These are phyloP conservation scores for Penicillium roqueforti DNA, from an alignment of 495 filamentous ascomycete species.

Conservation along the genomic window DNA sequence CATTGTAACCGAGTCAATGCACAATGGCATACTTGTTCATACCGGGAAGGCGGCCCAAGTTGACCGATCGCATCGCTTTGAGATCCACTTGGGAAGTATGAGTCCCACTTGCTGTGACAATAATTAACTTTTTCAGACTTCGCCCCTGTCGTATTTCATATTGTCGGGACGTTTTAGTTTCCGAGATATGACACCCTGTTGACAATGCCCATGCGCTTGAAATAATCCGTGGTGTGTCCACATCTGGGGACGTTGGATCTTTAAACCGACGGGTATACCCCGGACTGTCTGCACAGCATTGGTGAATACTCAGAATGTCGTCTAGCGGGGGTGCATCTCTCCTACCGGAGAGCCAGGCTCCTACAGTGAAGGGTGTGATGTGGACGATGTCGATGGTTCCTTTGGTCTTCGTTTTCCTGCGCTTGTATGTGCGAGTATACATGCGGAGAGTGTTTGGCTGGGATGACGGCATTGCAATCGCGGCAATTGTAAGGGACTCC, in stretches of 20 bases:
- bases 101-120: not conserved
- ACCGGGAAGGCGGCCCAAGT: not conserved
- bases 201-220: not conserved
- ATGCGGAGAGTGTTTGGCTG: conserved; percentile 26
- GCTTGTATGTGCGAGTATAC: conserved; percentile 22
- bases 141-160: not conserved
- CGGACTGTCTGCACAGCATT: not conserved
- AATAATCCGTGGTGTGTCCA: not conserved
- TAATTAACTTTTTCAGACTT: not conserved
- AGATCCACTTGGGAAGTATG: not conserved
- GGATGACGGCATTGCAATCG: conserved; percentile 25
- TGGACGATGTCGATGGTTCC: conserved; percentile 26
- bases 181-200: not conserved
- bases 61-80: not conserved
- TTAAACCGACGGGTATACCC: not conserved
- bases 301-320: not conserved
- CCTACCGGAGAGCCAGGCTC: conserved; percentile 10
- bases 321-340: not conserved
- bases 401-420: conserved; percentile 17
- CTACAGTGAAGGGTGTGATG: conserved; percentile 24
- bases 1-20: not conserved
- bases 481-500: conserved; percentile 19
- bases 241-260: not conserved
- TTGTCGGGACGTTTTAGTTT: not conserved
- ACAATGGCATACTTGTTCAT: not conserved